phyloP scores from a whole-genome alignment of 2,329 filamentous ascomycete species.

The Fusarium denticulatum region DNA sequence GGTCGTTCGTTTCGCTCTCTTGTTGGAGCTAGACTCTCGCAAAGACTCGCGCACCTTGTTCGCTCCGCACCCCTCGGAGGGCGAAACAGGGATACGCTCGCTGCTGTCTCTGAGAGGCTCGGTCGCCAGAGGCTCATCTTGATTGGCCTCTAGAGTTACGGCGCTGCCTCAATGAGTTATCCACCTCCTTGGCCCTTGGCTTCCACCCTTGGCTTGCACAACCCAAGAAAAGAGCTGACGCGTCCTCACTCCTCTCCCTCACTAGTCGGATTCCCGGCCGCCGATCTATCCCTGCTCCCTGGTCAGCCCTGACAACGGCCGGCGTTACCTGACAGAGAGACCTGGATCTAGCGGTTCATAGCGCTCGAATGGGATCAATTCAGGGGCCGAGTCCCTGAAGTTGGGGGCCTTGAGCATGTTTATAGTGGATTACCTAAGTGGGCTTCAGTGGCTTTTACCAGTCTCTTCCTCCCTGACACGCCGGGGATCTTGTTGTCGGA shows the following conservation, averaged over 20 bases:
- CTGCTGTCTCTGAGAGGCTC: conserved; percentile 21
- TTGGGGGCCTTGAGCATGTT: conserved; percentile 33
- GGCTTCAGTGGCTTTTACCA: conserved; percentile 29
- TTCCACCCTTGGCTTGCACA: conserved; percentile 40
- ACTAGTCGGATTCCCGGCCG: conserved; percentile 37
- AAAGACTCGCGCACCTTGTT: conserved; percentile 1
- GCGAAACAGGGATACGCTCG: conserved; percentile 12
- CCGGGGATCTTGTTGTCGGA: conserved; percentile 26
- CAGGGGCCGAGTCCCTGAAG: conserved; percentile 12
- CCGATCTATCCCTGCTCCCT: conserved; percentile 32
- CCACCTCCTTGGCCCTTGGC: conserved; percentile 31
- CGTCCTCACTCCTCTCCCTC: conserved; percentile 42
- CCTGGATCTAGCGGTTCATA: conserved; percentile 8
- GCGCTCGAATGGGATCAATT: conserved; percentile 10
- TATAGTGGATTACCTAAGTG: conserved; percentile 34
- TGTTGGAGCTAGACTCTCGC: background rate
- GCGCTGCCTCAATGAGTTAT: conserved; percentile 34
- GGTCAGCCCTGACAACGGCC: conserved; percentile 37
- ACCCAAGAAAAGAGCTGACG: conserved; percentile 44
- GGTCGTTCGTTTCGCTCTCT: conserved; percentile 22
- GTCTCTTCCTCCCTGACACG: conserved; percentile 17
- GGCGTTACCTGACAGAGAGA: conserved; percentile 25
- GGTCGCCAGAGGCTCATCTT: conserved; percentile 8
- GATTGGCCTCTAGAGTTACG: conserved; percentile 13
- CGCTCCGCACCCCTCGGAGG: conserved; percentile 19